Evolutionary conservation across 495 filamentous ascomycete genomes (phyloP).

Genomic region (Neurospora africana): DNA sequence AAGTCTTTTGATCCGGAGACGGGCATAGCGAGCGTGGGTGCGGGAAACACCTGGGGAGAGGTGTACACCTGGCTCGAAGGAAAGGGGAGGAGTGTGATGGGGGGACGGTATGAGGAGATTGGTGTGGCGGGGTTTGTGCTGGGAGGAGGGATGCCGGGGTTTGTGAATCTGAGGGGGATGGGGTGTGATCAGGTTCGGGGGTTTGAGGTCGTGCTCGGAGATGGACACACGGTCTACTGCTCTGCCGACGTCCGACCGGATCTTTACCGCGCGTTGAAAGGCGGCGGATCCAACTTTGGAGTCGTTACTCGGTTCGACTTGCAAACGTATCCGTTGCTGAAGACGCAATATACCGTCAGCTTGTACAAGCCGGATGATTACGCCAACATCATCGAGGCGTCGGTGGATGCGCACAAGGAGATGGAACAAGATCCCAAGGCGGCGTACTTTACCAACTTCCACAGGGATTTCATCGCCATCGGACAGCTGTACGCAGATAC

Average conservation of each 20-base stretch:
- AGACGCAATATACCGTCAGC: background rate
- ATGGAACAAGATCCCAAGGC: background rate
- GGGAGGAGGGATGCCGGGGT: constrained; percentile 44
- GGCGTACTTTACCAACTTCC: constrained; percentile 8
- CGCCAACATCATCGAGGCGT: constrained; percentile 1
- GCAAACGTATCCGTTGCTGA: background rate
- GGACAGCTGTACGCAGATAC: constrained; percentile 10
- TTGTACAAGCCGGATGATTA: constrained; percentile 1
- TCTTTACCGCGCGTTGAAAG: constrained; percentile 47
- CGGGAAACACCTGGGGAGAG: background rate
- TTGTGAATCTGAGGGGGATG: constrained; percentile 36
- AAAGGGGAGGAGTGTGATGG: constrained; percentile 33
- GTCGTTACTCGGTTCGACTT: constrained; percentile 45
- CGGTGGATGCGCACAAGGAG: background rate
- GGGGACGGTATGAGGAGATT: constrained; percentile 42
- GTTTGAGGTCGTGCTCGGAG: constrained; percentile 40
- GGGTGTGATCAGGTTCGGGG: constrained; percentile 40
- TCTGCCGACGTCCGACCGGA: constrained; percentile 19
- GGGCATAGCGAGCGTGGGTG: background rate
- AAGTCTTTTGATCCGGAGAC: background rate
- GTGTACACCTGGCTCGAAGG: constrained; percentile 40
- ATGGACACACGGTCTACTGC: constrained; percentile 25
- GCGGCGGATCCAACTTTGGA: constrained; percentile 50
- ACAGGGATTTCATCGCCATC: constrained; percentile 7
- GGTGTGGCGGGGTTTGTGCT: constrained; percentile 48